Conservation (phyloP, 441 rosid species). For the Pelargonium citronellum region DNA sequence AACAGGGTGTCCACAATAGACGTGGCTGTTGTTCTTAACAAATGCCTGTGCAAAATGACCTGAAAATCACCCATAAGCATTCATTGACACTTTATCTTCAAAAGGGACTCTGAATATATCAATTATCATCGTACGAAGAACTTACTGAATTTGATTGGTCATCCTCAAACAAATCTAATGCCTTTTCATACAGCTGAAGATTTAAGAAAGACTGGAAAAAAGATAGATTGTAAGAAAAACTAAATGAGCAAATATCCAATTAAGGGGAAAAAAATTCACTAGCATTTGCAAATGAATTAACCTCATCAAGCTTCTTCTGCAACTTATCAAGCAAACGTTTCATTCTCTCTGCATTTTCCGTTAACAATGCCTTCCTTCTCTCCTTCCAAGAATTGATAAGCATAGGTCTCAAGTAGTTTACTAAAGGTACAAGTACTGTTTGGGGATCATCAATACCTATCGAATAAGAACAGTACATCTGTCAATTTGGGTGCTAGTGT, state of each 20-base stretch:
- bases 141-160: slow-evolving; percentile 85
- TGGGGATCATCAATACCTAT: slow-evolving; percentile 62
- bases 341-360: slow-evolving; percentile 81
- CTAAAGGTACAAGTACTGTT: slow-evolving; percentile 53
- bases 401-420: slow-evolving; percentile 72
- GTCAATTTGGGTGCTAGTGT: slow-evolving; percentile 17
- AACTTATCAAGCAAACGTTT: slow-evolving; percentile 65
- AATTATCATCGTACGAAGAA: slow-evolving; percentile 20
- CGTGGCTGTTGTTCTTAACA: slow-evolving; percentile 76
- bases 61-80: slow-evolving; percentile 32
- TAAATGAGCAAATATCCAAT: not conserved
- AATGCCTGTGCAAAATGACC: slow-evolving; percentile 85
- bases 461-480: slow-evolving; percentile 24
- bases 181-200: slow-evolving; percentile 87
- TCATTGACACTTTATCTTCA: slow-evolving; percentile 22
- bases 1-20: slow-evolving; percentile 61
- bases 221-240: slow-evolving; percentile 6
- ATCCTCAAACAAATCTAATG: slow-evolving; percentile 83
- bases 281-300: slow-evolving; percentile 20
- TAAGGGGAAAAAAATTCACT: slow-evolving; percentile 10
- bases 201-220: slow-evolving; percentile 70
- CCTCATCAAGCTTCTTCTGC: slow-evolving; percentile 95
- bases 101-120: slow-evolving; percentile 18
- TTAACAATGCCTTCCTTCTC: slow-evolving; percentile 71
- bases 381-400: slow-evolving; percentile 66